These are phyloP conservation scores for Blastomyces emzantsi DNA, from an alignment of 2,329 filamentous ascomycete genomes.

Conservation along the genomic window DNA sequence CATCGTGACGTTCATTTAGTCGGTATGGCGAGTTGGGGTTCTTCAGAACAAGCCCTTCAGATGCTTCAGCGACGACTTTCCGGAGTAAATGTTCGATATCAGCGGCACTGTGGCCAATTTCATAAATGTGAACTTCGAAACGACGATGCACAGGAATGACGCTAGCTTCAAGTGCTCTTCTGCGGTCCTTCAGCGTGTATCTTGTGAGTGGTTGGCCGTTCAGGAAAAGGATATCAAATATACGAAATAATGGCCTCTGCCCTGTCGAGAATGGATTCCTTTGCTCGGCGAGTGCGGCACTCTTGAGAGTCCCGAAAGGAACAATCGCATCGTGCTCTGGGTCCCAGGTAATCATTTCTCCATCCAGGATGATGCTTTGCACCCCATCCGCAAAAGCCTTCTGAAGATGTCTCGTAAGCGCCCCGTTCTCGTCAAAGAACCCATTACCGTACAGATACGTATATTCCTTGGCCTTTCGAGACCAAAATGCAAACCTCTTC, in stretches of 20 bases:
- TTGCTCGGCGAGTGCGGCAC: slow-evolving; percentile 72
- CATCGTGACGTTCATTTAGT: slow-evolving; percentile 81
- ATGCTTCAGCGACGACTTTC: slow-evolving; percentile 74
- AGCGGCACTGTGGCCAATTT: slow-evolving; percentile 54
- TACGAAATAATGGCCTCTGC: slow-evolving; percentile 66
- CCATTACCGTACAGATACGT: slow-evolving; percentile 83
- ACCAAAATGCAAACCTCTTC: slow-evolving; percentile 78
- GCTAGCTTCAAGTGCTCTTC: slow-evolving; percentile 62
- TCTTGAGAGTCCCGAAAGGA: slow-evolving; percentile 87
- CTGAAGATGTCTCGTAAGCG: slow-evolving; percentile 70
- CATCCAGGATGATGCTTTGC: slow-evolving; percentile 81
- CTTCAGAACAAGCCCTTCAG: slow-evolving; percentile 87
- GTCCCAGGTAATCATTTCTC: slow-evolving; percentile 99
- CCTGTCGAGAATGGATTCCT: slow-evolving; percentile 57
- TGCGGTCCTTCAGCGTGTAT: slow-evolving; percentile 75
- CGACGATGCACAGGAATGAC: slow-evolving; percentile 62
- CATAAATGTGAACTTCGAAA: slow-evolving; percentile 71
- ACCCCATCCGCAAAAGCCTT: slow-evolving; percentile 70
- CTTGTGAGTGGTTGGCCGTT: slow-evolving; percentile 72
- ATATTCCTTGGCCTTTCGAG: slow-evolving; percentile 91
- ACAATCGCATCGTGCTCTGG: slow-evolving; percentile 74
- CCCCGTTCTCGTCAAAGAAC: slow-evolving; percentile 62
- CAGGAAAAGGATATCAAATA: slow-evolving; percentile 86
- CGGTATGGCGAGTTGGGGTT: slow-evolving; percentile 81
- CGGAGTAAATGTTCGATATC: slow-evolving; percentile 73